Conservation (phyloP, 2,329 filamentous ascomycete genomes). For the Fusarium newnesense region DNA sequence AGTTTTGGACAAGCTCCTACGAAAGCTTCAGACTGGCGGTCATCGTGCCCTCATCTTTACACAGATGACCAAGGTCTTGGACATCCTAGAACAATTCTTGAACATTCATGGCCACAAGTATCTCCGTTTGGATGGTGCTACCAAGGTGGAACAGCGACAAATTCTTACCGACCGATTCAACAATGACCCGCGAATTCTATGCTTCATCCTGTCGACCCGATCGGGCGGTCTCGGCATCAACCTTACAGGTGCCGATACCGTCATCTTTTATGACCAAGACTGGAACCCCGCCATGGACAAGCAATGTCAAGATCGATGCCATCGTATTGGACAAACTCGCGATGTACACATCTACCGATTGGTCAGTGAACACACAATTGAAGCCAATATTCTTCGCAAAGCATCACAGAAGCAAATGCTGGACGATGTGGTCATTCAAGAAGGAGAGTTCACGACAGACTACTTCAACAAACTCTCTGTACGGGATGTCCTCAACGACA, state of each 20-base stretch:
- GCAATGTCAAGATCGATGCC: constrained; percentile 96
- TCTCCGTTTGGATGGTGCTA: constrained; percentile 93
- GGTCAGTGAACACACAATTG: constrained; percentile 92
- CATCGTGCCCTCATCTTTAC: constrained; percentile 98
- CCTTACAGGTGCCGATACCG: constrained; percentile 93
- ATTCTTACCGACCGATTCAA: constrained; percentile 98
- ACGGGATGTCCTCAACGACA: constrained; percentile 73
- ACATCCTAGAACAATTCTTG: constrained; percentile 96
- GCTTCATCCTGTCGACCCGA: constrained; percentile 94
- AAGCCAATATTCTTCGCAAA: constrained; percentile 96
- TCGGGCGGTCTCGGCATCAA: constrained; percentile 97
- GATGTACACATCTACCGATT: constrained; percentile 98
- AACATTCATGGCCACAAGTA: constrained; percentile 99
- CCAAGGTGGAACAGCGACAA: constrained; percentile 94
- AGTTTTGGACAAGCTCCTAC: constrained; percentile 84
- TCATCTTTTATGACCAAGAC: constrained; percentile 98
- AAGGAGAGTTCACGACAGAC: constrained; percentile 97
- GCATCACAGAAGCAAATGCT: constrained; percentile 98
- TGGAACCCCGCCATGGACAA: constrained; percentile 99
- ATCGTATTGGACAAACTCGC: constrained; percentile 96
- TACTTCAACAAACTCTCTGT: constrained; percentile 86
- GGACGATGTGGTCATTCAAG: constrained; percentile 97
- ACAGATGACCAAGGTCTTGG: constrained; percentile 98
- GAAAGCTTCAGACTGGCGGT: constrained; percentile 86
- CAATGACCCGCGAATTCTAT: constrained; percentile 88